Percentiles rank a stretch among this genome's conserved stretches.
Conservation (phyloP, 1,139 yeast genomes). For the Wickerhamomyces sp. region DNA sequence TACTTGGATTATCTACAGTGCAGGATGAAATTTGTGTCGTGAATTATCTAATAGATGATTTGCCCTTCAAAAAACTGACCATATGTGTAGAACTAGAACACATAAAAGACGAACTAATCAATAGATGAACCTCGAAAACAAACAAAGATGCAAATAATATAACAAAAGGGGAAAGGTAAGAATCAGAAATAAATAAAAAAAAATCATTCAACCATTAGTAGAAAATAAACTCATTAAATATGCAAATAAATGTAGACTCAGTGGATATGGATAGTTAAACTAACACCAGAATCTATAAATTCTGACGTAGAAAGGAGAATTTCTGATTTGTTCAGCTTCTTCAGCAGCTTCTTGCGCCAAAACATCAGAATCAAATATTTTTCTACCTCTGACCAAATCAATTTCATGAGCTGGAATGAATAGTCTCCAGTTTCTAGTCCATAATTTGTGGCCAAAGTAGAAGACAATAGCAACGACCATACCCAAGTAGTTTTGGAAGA, state of each 20-base stretch:
- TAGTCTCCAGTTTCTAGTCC: slow-evolving; percentile 39
- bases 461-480: slow-evolving; percentile 45
- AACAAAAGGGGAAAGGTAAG: too few relatives aligned
- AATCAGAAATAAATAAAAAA: too few relatives aligned
- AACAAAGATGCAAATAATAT: too few relatives aligned
- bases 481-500: slow-evolving; percentile 53
- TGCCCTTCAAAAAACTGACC: too few relatives aligned
- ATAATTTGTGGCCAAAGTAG: slow-evolving; percentile 47
- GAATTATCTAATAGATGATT: too few relatives aligned
- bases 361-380: slow-evolving; percentile 49
- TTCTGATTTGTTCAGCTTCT: slow-evolving; percentile 35
- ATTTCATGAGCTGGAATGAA: slow-evolving; percentile 39
- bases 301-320: slow-evolving; percentile 33
- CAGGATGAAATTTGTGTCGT: too few relatives aligned
- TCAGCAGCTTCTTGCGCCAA: slow-evolving; percentile 46
- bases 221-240: background rate
- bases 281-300: slow-evolving; percentile 45
- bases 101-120: too few relatives aligned
- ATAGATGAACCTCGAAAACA: too few relatives aligned
- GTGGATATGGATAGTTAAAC: background rate
- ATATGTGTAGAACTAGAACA: too few relatives aligned
- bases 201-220: too few relatives aligned
- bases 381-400: slow-evolving; percentile 51
- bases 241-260: background rate
- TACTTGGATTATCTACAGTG: too few relatives aligned